Evolutionary conservation across 1,284 basidiomycete genomes (phyloP).

Genomic region (Cronartium quercuum): DNA sequence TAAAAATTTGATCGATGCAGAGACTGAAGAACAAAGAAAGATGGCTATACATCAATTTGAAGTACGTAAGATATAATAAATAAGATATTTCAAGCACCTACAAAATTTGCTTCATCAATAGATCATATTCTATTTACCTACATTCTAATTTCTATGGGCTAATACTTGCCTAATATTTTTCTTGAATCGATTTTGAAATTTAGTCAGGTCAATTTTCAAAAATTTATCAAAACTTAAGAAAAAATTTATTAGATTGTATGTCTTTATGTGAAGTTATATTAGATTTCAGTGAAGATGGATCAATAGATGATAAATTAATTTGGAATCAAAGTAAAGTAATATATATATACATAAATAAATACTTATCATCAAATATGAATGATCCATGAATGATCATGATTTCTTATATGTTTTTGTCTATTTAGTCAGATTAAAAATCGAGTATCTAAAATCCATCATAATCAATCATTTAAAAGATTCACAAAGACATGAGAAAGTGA

Average conservation of each 20-base stretch:
- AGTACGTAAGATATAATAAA: constrained; percentile 51
- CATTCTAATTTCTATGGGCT: no score
- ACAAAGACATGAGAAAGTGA: constrained; percentile 70
- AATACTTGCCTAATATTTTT: no score
- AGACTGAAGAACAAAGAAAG: constrained; percentile 71
- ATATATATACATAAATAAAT: neutral
- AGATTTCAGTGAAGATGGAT: constrained; percentile 82
- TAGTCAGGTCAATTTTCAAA: constrained; percentile 55
- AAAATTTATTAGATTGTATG: constrained; percentile 62
- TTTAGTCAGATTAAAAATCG: constrained; percentile 6
- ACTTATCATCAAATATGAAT: neutral
- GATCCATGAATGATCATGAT: neutral
- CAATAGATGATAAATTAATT: constrained; percentile 65
- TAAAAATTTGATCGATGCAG: constrained; percentile 73
- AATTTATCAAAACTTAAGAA: constrained; percentile 61
- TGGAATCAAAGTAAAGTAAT: constrained; percentile 58
- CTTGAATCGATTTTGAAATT: no score
- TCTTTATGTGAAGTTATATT: constrained; percentile 77
- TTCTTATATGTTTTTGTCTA: neutral
- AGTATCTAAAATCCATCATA: constrained; percentile 47
- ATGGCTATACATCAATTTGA: constrained; percentile 63
- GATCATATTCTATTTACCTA: no score
- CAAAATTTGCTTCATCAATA: no score
- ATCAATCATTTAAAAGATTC: constrained; percentile 60
- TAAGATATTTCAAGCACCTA: no score